Evolutionary conservation across 495 filamentous ascomycete genomes (phyloP).

Genomic region (Neurospora tetraspora): DNA sequence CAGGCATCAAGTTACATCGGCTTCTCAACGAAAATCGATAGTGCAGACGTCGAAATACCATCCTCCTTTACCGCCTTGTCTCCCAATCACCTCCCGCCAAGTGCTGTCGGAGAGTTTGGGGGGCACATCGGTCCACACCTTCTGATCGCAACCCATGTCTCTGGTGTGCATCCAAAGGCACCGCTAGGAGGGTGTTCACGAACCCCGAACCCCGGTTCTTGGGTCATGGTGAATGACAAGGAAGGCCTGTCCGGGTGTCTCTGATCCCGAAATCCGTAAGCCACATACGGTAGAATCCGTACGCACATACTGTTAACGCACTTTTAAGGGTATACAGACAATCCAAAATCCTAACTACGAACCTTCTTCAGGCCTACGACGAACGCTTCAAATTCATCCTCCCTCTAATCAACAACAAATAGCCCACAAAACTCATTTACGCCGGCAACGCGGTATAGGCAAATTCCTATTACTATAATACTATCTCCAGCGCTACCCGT

Average conservation of each 20-base stretch:
- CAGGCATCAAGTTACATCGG: neutral
- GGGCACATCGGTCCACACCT: neutral
- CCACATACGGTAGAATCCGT: too few species aligned
- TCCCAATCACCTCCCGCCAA: constrained; percentile 8
- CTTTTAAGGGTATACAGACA: too few species aligned
- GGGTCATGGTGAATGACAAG: constrained; percentile 20
- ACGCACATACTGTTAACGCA: too few species aligned
- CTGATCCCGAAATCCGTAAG: constrained; percentile 16
- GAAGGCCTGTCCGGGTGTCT: constrained; percentile 31
- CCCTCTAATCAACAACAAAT: too few species aligned
- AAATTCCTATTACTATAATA: too few species aligned
- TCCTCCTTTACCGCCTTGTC: neutral
- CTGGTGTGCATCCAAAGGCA: constrained; percentile 5
- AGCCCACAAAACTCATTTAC: too few species aligned
- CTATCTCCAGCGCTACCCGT: too few species aligned
- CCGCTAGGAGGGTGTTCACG: constrained; percentile 10
- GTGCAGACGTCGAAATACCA: neutral
- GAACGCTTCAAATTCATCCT: too few species aligned
- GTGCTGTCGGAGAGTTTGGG: neutral
- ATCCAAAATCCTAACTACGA: too few species aligned
- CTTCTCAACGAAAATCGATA: neutral
- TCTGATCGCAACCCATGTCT: constrained; percentile 4
- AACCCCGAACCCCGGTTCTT: constrained; percentile 1
- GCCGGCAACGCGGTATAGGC: too few species aligned
- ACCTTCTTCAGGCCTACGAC: too few species aligned